phyloP scores from a whole-genome alignment of 2,329 filamentous ascomycete species.

The Fusarium musae region DNA sequence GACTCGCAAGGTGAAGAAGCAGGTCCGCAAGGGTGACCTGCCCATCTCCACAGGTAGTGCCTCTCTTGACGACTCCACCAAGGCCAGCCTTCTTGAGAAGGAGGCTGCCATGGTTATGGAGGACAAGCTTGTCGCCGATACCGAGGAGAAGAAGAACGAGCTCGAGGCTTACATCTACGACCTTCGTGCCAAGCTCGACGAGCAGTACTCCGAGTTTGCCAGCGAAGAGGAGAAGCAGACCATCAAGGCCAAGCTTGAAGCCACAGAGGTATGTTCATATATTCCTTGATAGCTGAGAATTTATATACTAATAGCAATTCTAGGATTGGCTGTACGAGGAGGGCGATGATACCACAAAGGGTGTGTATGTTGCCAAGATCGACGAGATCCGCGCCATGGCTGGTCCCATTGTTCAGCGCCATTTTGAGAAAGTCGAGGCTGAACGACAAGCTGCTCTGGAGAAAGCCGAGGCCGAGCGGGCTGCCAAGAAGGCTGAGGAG shows the following conservation, averaged over 20 bases:
- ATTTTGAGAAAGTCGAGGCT: constrained; percentile 92
- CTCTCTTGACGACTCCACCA: constrained; percentile 76
- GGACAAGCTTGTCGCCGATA: constrained; percentile 98
- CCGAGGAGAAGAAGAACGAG: constrained; percentile 99
- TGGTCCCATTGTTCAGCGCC: constrained; percentile 90
- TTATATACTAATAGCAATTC: constrained; percentile 22
- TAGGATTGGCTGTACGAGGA: constrained; percentile 99
- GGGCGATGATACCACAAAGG: constrained; percentile 93
- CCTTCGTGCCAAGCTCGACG: constrained; percentile 92
- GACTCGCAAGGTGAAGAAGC: constrained; percentile 99
- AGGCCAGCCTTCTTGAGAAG: constrained; percentile 78
- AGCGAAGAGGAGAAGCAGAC: constrained; percentile 93
- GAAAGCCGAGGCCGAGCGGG: constrained; percentile 79
- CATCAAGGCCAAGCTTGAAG: constrained; percentile 83
- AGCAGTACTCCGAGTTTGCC: constrained; percentile 87
- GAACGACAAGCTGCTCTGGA: constrained; percentile 84
- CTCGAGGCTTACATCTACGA: constrained; percentile 98
- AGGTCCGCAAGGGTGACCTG: constrained; percentile 96
- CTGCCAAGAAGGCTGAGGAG: constrained; percentile 76
- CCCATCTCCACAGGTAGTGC: constrained; percentile 86
- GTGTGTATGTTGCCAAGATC: constrained; percentile 92
- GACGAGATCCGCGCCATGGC: constrained; percentile 93
- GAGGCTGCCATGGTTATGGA: constrained; percentile 95
- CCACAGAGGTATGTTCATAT: constrained; percentile 79
- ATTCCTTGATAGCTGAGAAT: not conserved